phyloP scores from a whole-genome alignment of 2,329 filamentous ascomycete species.

The Clathrospora elynae region DNA sequence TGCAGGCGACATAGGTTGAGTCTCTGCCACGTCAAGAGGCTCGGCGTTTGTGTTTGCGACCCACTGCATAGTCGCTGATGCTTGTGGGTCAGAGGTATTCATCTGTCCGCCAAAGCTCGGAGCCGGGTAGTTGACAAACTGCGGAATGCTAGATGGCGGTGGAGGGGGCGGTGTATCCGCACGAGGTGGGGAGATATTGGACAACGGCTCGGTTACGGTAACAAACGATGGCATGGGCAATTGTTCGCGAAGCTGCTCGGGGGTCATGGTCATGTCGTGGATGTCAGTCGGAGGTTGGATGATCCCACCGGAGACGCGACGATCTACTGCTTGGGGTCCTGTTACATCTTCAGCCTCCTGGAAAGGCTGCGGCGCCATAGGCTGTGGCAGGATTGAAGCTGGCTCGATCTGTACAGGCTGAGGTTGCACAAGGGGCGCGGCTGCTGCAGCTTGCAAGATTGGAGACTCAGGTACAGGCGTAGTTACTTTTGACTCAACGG shows the following conservation, averaged over 20 bases:
- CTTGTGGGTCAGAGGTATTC: constrained; percentile 18
- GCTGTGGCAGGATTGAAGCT: constrained; percentile 13
- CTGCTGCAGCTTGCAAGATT: constrained; percentile 27
- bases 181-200: constrained; percentile 34
- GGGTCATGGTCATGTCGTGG: constrained; percentile 39
- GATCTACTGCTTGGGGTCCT: constrained; percentile 8
- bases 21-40: constrained; percentile 8
- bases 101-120: constrained; percentile 23
- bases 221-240: constrained; percentile 43
- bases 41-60: constrained; percentile 34
- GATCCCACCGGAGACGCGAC: constrained; percentile 25
- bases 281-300: constrained; percentile 39
- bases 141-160: constrained; percentile 38
- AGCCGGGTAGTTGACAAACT: constrained; percentile 42
- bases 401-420: constrained; percentile 31
- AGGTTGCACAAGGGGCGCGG: constrained; percentile 34
- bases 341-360: not conserved
- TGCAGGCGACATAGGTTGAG: constrained; percentile 34
- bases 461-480: constrained; percentile 45
- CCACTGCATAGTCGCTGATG: constrained; percentile 38
- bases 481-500: constrained; percentile 45
- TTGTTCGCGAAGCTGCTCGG: constrained; percentile 46
- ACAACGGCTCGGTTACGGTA: constrained; percentile 26
- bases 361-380: not conserved
- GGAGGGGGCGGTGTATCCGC: constrained; percentile 48